Percentiles rank a stretch among this genome's conserved stretches.
These are phyloP conservation scores for Hypholoma sublateritium DNA, from an alignment of 768 basidiomycete species.

Conservation along the genomic window DNA sequence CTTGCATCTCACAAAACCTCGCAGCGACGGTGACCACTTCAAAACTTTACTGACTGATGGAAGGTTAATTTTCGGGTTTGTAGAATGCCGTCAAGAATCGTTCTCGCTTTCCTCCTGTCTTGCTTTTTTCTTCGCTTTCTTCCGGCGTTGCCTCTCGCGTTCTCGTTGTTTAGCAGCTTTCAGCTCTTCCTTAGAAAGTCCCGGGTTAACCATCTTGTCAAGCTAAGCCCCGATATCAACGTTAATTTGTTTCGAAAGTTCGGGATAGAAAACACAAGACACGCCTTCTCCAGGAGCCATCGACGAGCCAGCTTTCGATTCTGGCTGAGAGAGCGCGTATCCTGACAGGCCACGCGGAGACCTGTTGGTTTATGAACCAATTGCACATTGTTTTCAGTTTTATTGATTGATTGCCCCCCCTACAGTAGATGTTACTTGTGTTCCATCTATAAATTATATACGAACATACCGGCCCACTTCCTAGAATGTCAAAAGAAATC, in stretches of 20 bases:
- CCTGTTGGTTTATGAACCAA: conserved; percentile 88
- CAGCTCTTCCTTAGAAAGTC: conserved; percentile 70
- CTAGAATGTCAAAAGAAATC: conserved; percentile 35
- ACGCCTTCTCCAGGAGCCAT: conserved; percentile 73
- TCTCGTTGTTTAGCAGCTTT: conserved; percentile 72
- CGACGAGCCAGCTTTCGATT: conserved; percentile 80
- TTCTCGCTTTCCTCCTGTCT: conserved; percentile 24
- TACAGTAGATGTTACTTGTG: conserved; percentile 28
- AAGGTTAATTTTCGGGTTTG: too few relatives aligned
- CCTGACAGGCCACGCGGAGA: conserved; percentile 83
- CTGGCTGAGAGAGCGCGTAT: conserved; percentile 78
- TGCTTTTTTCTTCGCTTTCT: conserved; percentile 77
- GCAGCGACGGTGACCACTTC: not conserved
- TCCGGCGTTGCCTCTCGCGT: conserved; percentile 69
- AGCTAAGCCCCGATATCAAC: conserved; percentile 43
- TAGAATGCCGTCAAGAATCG: not conserved
- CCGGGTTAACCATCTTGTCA: conserved; percentile 72
- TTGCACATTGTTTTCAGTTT: conserved; percentile 90
- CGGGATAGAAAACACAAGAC: conserved; percentile 29
- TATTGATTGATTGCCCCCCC: conserved; percentile 98
- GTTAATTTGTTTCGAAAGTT: conserved; percentile 16
- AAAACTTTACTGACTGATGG: too few relatives aligned
- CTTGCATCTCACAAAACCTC: not conserved
- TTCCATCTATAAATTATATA: conserved; percentile 18
- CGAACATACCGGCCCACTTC: conserved; percentile 71